Conservation (phyloP, 225 moss, liverwort and hornwort genomes). For the Climacium dendroides region DNA sequence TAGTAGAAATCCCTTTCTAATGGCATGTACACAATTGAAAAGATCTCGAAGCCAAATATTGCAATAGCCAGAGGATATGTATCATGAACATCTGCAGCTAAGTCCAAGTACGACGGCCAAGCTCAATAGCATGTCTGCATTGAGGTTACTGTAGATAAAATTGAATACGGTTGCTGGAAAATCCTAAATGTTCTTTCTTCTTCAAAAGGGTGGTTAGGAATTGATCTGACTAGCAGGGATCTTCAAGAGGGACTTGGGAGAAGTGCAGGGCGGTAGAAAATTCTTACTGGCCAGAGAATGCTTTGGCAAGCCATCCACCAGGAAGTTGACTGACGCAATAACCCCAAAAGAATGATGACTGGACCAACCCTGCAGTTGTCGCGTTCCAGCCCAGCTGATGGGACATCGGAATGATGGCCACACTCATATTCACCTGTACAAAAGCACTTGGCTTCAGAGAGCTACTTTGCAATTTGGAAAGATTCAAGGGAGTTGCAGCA, state of each 20-base stretch:
- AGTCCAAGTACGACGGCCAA: neutral
- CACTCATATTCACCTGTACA: constrained; percentile 36
- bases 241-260: neutral
- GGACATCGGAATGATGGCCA: constrained; percentile 44
- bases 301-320: constrained; percentile 86
- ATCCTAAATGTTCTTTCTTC: neutral
- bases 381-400: constrained; percentile 87
- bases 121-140: neutral
- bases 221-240: neutral
- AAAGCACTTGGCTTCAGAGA: neutral
- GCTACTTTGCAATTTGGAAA: neutral
- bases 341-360: constrained; percentile 99
- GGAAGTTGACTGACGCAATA: constrained; percentile 88
- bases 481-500: neutral
- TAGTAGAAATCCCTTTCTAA: neutral
- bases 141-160: neutral
- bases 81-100: neutral
- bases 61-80: neutral
- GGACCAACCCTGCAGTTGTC: constrained; percentile 76
- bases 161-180: neutral
- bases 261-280: neutral
- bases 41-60: neutral
- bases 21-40: neutral
- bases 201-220: neutral
- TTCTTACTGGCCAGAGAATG: constrained; percentile 80